Base-by-base conservation (phyloP, 352 stramenopile genomes). In the Pythium oligandrum region DNA sequence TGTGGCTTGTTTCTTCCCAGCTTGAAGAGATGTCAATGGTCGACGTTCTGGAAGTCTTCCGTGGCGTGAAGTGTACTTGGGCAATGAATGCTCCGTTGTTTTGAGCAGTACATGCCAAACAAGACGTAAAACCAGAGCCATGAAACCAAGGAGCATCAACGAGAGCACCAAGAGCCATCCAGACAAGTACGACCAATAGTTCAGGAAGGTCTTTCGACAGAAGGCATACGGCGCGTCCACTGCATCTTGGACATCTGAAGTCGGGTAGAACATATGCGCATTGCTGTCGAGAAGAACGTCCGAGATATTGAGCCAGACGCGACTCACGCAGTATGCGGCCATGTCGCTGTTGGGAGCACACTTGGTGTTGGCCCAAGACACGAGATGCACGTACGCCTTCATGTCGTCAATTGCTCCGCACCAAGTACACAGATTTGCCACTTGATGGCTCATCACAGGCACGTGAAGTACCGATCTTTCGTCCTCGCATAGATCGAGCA, bases 151-250 rank as follows among this genome's bases (percentile, higher is more conserved):
- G 30, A 60, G n/a, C 34, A 47, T n/a, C 8, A 48, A 11, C 4
- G 60, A 48, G 2, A 61, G 10, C 30, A 55, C 9, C 7, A 68
- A 46, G 34, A 68, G 59, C 60, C 60, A 68, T 17, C 60, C 10
- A n/a, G 60, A 68, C 39, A 68, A 47, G 44, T 63, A 68, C 36
- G 55, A 52, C 60, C 60, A 68, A 46, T 68, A 68, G 40, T 49
- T 60, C 12, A 68, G 42, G 32, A 68, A 68, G 1, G 45, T 55
- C 51, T 61, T 57, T 11, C 60, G 49, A 40, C 60, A 68, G 3
- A 60, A 44, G n/a, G 33, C 49, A 55, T 68, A 68, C n/a, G 60
- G 60, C 32, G 45, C 40, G 30, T 44, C 52, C 31, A 33, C 11
- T 26, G 17, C 17, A 26, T 26, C 17, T 26, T 26, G 17, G 17